Percentiles rank a stretch among this genome's conserved stretches.
Evolutionary conservation across 2,329 filamentous ascomycete species (phyloP).

Genomic region (Botrytis fabae): DNA sequence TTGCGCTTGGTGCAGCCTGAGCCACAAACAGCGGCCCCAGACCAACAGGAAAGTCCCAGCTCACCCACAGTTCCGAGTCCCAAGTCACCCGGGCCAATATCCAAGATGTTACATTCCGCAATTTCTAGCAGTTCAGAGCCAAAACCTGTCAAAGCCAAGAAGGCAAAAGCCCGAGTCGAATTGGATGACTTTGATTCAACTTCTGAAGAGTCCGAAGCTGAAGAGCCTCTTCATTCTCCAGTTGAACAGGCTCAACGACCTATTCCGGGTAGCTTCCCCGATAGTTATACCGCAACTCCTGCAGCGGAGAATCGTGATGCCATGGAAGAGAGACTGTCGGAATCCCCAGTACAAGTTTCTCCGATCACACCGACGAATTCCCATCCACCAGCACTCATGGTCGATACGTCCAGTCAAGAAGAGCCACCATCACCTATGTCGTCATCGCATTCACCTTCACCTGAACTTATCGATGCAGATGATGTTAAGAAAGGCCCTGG

Average conservation of each 20-base stretch:
- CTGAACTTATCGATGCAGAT: constrained; percentile 56
- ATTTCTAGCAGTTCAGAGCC: constrained; percentile 47
- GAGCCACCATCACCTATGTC: constrained; percentile 62
- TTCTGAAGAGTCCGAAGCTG: constrained; percentile 43
- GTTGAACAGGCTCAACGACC: constrained; percentile 35
- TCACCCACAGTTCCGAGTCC: constrained; percentile 43
- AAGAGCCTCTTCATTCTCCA: constrained; percentile 33
- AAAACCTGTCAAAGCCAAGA: constrained; percentile 57
- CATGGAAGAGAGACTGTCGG: constrained; percentile 54
- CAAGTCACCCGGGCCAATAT: constrained; percentile 43
- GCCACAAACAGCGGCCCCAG: constrained; percentile 33
- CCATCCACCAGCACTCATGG: constrained; percentile 66
- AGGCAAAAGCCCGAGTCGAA: constrained; percentile 62
- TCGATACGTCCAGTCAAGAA: constrained; percentile 71
- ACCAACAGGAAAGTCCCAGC: constrained; percentile 35
- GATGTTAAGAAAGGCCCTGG: constrained; percentile 45
- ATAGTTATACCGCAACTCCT: constrained; percentile 37
- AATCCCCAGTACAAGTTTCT: constrained; percentile 69
- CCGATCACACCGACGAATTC: constrained; percentile 50
- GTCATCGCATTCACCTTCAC: constrained; percentile 54
- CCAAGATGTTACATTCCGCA: constrained; percentile 47
- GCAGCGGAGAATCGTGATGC: constrained; percentile 40
- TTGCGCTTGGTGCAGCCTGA: constrained; percentile 39
- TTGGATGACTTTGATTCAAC: constrained; percentile 67
- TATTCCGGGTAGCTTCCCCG: constrained; percentile 41